Base-by-base conservation (phyloP, 805 yeast species). In the Hanseniaspora guilliermondii region DNA sequence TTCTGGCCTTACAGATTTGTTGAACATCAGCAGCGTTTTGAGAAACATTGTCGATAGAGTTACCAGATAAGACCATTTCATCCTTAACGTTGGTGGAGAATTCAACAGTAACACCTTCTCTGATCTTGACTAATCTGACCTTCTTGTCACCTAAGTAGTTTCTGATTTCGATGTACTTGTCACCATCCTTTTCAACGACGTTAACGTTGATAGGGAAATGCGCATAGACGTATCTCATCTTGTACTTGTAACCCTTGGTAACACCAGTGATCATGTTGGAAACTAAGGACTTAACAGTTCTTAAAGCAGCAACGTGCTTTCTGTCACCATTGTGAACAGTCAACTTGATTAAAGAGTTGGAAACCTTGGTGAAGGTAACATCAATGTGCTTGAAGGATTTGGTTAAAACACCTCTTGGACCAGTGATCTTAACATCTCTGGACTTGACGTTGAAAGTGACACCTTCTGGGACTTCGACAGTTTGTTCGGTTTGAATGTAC, bases 201-300 rank as follows among this genome's bases (percentile, higher is more conserved):
- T 89, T 91, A 65, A 93, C 96, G 78, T 93, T 93, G 78, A 94
- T 93, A 75, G 98, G 99, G 96, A 93, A 93, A 87, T 93, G 98
- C 83, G 98, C 99, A 73, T 91, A 94, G 62, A 93, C 98, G 76
- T 87, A 89, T 82, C 97, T 88, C 97, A 93, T 85, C 86, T 93
- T 93, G 93, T 93, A 93, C 78, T 86, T 83, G 95, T 77, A 91
- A 76, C 97, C 98, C 80, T 83, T 83, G 74, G 98, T 93, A 73
- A 93, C 98, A 85, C 99, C 99, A 65, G 85, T 86, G 77, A 93
- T 75, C 82, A 93, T 76, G 86, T 93, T 93, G 72, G 87, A 72
- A 68, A 93, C 80, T 73, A 93, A 78, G 63, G 97, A 87, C 79
- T 87, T 89, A 75, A 93, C 97, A 60, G 98, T 54, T 54, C 56